phyloP scores from a whole-genome alignment of 768 basidiomycete species.

The Cyclocybe aegerita region DNA sequence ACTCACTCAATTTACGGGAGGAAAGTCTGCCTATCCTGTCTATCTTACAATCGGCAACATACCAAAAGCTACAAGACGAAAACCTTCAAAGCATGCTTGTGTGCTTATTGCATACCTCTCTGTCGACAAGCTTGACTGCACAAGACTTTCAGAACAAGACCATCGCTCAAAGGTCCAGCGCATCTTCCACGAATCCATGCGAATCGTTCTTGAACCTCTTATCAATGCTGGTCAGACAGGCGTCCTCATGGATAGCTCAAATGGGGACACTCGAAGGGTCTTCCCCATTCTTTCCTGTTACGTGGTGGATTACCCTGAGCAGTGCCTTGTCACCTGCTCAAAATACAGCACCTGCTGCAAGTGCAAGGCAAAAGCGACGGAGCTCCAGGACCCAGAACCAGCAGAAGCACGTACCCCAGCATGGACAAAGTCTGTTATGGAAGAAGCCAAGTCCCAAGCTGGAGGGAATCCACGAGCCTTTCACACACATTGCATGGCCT shows the following conservation, averaged over 20 bases:
- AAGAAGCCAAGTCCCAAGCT: conserved; percentile 2
- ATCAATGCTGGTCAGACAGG: conserved; percentile 30
- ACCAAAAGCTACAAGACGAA: conserved; percentile 27
- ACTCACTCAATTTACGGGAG: conserved; percentile 30
- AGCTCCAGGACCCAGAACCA: conserved; percentile 6
- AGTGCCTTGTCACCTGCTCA: conserved; percentile 33
- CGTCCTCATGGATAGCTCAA: conserved; percentile 30
- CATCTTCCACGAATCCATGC: conserved; percentile 37
- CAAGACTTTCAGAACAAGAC: conserved; percentile 3
- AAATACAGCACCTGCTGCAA: conserved; percentile 21
- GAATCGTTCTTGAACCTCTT: conserved; percentile 29
- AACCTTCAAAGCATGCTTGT: conserved; percentile 30
- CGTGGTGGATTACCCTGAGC: conserved; percentile 37
- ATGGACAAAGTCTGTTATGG: conserved; percentile 14
- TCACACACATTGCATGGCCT: conserved; percentile 10
- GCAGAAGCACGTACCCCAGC: not conserved
- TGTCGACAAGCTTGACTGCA: conserved; percentile 27
- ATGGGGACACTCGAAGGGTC: conserved; percentile 26
- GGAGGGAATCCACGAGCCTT: conserved; percentile 13
- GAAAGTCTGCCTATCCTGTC: conserved; percentile 40
- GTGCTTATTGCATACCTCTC: conserved; percentile 41
- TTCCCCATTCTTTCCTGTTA: conserved; percentile 19
- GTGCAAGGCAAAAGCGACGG: conserved; percentile 9
- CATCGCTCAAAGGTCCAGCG: conserved; percentile 17
- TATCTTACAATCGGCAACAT: conserved; percentile 44